phyloP scores from a whole-genome alignment of 176 grass and related monocot genomes.

The Coix lacrymajobi region DNA sequence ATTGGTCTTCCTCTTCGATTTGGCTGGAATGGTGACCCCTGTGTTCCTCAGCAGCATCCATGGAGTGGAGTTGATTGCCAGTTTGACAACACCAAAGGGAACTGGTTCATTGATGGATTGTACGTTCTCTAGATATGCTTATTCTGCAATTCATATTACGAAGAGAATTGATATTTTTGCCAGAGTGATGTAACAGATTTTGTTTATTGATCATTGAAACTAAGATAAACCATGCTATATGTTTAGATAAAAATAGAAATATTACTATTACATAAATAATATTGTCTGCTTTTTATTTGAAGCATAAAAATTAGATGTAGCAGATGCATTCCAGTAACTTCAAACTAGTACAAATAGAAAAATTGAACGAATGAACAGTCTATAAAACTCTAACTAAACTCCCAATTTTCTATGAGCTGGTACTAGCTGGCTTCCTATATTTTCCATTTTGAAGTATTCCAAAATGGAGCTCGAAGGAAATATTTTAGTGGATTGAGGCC shows the following conservation, averaged over 20 bases:
- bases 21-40: slow-evolving; percentile 96
- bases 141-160: neutral
- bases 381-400: neutral
- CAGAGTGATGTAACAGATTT: neutral
- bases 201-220: neutral
- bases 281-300: neutral
- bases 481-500: neutral
- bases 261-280: neutral
- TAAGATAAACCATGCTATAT: slow-evolving; percentile 13
- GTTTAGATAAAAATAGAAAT: neutral
- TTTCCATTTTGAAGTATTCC: neutral
- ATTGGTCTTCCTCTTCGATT: slow-evolving; percentile 86
- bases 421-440: neutral
- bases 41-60: slow-evolving; percentile 93
- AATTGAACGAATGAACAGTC: neutral
- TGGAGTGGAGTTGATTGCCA: slow-evolving; percentile 97
- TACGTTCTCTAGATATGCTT: slow-evolving; percentile 57
- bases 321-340: neutral
- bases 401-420: slow-evolving; percentile 2
- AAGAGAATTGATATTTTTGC: neutral
- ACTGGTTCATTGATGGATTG: slow-evolving; percentile 92
- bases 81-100: slow-evolving; percentile 52
- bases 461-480: neutral
- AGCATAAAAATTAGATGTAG: neutral
- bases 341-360: slow-evolving; percentile 6